A percentile compares a stretch with the other conserved stretches of the same genome.
Evolutionary conservation across 192 early-diverging fungal genomes (phyloP).

Genomic region (Obelidium mucronatum): DNA sequence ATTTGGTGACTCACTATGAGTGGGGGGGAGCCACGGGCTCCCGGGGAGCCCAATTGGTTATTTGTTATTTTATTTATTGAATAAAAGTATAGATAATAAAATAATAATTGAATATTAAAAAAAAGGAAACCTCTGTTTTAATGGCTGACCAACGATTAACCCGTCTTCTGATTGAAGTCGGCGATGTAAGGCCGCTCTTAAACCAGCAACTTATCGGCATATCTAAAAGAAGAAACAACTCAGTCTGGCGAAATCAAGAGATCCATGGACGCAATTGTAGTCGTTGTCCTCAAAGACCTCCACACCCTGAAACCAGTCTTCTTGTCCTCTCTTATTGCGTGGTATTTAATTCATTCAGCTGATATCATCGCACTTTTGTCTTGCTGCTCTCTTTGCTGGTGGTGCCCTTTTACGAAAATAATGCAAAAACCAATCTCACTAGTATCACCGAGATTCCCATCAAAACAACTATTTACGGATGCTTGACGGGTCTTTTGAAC

Average conservation of each 20-base stretch:
- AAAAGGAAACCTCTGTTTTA: not conserved
- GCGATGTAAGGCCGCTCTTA: not conserved
- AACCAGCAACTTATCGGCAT: not conserved
- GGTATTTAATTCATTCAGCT: slow-evolving; percentile 4
- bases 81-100: too few species aligned
- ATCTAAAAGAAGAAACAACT: not conserved
- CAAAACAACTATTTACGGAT: slow-evolving; percentile 79
- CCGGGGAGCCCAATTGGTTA: too few species aligned
- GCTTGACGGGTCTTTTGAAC: slow-evolving; percentile 85
- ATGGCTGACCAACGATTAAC: slow-evolving; percentile 8
- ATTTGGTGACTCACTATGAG: too few species aligned
- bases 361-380: too few species aligned
- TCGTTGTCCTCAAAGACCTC: slow-evolving; percentile 12
- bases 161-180: slow-evolving; percentile 8
- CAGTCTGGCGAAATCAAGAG: slow-evolving; percentile 16
- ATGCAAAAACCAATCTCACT: not conserved
- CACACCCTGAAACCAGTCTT: not conserved
- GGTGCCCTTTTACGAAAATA: not conserved
- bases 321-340: not conserved
- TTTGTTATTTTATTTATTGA: too few species aligned
- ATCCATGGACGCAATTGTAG: slow-evolving; percentile 8
- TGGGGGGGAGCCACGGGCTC: too few species aligned
- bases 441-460: slow-evolving; percentile 77
- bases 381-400: too few species aligned
- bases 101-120: too few species aligned